Evolutionary conservation across 2,329 filamentous ascomycete genomes (phyloP), one percentile per base, ranked within the genome.

Genomic region (Graphiopsis chlorocephala): DNA sequence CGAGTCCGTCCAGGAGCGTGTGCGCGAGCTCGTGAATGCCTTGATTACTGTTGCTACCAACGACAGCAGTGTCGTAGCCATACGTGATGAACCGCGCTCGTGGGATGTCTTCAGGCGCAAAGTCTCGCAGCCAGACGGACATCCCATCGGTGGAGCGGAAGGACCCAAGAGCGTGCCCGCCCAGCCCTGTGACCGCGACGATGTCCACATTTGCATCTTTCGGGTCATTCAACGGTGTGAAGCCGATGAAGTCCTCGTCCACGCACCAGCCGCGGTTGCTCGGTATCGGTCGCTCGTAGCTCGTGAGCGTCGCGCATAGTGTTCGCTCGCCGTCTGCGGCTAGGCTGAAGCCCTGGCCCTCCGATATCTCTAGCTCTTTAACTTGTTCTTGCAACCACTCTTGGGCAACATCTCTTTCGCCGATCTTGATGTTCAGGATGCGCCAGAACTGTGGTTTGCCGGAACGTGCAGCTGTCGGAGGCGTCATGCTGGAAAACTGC

Each of bases 191-290:
- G n/a, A n/a, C n/a, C n/a, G n/a, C n/a, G n/a, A 64, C 42, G 17
- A 64, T 60, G 23, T 64, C 63, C 25, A 64, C 63, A n/a, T 50
- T 55, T 11, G 63, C 53, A 17, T 60, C 42, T n/a, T 31, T 4
- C 25, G 56, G 63, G 15, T 64, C 53, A 26, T 38, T 29, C 25
- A 64, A 45, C 33, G 63, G 63, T 26, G 63, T 64, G 63, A 64
- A 60, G 14, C 63, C 63, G 31, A n/a, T n/a, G n/a, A n/a, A n/a
- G n/a, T n/a, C n/a, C n/a, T n/a, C n/a, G n/a, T n/a, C n/a, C n/a
- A n/a, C 23, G 29, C 17, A n/a, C 58, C 58, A 61, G 17, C 45
- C 28, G 45, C 29, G 42, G 28, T 48, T 33, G 20, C n/a, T n/a
- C n/a, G n/a, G n/a, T 28, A n/a, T 29, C 23, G 58, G 58, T 31